Evolutionary conservation across 257 asterid genomes (phyloP).

Genomic region (Primulina tabacum): DNA sequence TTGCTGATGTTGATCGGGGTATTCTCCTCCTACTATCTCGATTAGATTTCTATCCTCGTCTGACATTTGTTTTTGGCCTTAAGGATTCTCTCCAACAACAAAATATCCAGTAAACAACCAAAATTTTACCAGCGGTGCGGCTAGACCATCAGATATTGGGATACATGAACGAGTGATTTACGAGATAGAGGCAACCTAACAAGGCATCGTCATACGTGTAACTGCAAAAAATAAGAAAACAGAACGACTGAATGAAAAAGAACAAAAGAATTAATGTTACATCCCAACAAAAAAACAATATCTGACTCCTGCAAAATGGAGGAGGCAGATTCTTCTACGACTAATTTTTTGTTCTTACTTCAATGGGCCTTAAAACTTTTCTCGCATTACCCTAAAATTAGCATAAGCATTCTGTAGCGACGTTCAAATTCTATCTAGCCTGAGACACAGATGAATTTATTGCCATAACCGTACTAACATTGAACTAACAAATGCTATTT

Average conservation of each 20-base stretch:
- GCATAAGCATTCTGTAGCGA: neutral
- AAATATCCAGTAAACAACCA: neutral
- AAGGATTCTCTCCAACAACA: neutral
- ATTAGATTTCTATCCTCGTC: conserved; percentile 64
- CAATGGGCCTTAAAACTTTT: neutral
- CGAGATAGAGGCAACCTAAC: neutral
- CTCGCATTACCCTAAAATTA: neutral
- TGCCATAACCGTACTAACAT: neutral
- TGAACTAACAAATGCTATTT: neutral
- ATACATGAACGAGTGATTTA: neutral
- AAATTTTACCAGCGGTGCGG: neutral
- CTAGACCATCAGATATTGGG: neutral
- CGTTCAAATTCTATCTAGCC: neutral
- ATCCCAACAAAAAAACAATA: conserved; percentile 1
- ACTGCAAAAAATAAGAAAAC: conserved; percentile 7
- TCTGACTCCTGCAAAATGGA: conserved; percentile 11
- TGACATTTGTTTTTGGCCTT: conserved; percentile 34
- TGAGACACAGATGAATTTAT: no score
- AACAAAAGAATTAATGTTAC: neutral
- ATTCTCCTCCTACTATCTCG: conserved; percentile 74
- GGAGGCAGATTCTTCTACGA: neutral
- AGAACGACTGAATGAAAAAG: neutral
- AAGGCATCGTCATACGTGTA: neutral
- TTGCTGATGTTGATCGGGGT: conserved; percentile 56
- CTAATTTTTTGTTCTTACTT: neutral